A percentile compares a stretch with the other conserved stretches of the same genome.
These are phyloP conservation scores for Phytophthora pisi DNA, from an alignment of 352 stramenopile species.

Conservation along the genomic window DNA sequence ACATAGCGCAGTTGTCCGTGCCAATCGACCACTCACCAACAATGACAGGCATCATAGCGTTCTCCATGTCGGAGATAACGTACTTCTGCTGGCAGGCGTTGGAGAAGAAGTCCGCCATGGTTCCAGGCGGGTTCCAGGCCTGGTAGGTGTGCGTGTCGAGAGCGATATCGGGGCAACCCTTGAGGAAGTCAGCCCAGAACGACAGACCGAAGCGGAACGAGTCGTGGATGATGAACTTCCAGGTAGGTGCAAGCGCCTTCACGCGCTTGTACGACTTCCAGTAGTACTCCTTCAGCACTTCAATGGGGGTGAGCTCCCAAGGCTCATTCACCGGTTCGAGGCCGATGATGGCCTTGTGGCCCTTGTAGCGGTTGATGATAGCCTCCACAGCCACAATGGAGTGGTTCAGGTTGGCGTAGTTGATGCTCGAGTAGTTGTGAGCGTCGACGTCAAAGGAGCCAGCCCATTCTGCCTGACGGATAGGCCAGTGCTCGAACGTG, in stretches of 20 bases:
- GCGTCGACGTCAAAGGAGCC: slow-evolving; percentile 89
- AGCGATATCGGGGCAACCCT: slow-evolving; percentile 91
- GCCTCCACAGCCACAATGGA: slow-evolving; percentile 88
- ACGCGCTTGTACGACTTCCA: slow-evolving; percentile 97
- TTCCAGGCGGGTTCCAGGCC: slow-evolving; percentile 81
- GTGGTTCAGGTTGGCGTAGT: slow-evolving; percentile 92
- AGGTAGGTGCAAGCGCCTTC: slow-evolving; percentile 90
- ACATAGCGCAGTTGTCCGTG: slow-evolving; percentile 89
- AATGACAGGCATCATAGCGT: slow-evolving; percentile 93
- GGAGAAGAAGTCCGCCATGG: slow-evolving; percentile 87
- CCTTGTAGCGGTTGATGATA: slow-evolving; percentile 91
- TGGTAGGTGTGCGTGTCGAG: slow-evolving; percentile 98
- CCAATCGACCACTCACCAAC: slow-evolving; percentile 95
- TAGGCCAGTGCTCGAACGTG: slow-evolving; percentile 96
- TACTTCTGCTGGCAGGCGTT: slow-evolving; percentile 93
- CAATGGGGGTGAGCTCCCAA: slow-evolving; percentile 94
- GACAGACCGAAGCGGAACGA: slow-evolving; percentile 92
- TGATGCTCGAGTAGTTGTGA: slow-evolving; percentile 92
- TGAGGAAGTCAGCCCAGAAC: slow-evolving; percentile 79
- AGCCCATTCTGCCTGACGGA: slow-evolving; percentile 92
- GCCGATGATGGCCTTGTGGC: slow-evolving; percentile 91
- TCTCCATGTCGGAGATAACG: slow-evolving; percentile 91
- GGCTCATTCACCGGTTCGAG: slow-evolving; percentile 96
- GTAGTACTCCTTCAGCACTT: slow-evolving; percentile 95
- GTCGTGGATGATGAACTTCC: slow-evolving; percentile 97